Base-by-base conservation (phyloP, 2,329 filamentous ascomycete genomes). In the Hirsutella rhossiliensis region DNA sequence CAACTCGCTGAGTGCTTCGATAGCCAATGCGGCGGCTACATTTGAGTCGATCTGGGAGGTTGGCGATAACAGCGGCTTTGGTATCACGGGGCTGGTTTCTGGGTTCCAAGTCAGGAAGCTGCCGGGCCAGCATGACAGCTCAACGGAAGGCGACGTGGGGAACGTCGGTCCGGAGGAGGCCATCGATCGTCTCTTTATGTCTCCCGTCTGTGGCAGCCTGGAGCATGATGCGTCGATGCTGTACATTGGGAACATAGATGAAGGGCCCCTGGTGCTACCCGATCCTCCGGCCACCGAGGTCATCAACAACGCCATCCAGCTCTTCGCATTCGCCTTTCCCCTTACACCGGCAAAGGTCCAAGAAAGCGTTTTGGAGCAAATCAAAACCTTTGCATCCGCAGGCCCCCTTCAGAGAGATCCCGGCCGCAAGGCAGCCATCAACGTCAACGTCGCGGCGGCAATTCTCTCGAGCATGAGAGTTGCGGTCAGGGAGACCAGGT, bases 21-120 rank as follows among this genome's bases (percentile, higher is more conserved):
- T 98, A 55, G 90, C 90, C 17, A 92, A 83, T 52, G 86, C 89
- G 15, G 86, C 88, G 1, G 87, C 86, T 6, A 84, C 80, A 3
- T 96, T 97, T 56, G 92, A 98, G 55, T 89, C 81, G 1, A 78
- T 98, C 34, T 98, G 92, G 92, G 90, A 97, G 49, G 78, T 95
- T 7, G 84, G 82, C 9, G 92, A 98, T 60, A 97, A 97, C 57
- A 89, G 82, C 54, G 90, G 89, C 1, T 97, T 95, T 61, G 92
- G 94, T 3, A 82, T 98, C 15, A 94, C 87, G 11, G 87, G 89
- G 1, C 68, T 97, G 19, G 80, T 94, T 1, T 74, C 78, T 19
- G 86, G 87, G 0, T 88, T 92, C 57, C 76, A 82, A 43, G 71
- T 88, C 17, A 79, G 75, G 53, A 76, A 73, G 23, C 71, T 89